phyloP scores from a whole-genome alignment of 257 asterid genomes.

The Fraxinus pennsylvanica region DNA sequence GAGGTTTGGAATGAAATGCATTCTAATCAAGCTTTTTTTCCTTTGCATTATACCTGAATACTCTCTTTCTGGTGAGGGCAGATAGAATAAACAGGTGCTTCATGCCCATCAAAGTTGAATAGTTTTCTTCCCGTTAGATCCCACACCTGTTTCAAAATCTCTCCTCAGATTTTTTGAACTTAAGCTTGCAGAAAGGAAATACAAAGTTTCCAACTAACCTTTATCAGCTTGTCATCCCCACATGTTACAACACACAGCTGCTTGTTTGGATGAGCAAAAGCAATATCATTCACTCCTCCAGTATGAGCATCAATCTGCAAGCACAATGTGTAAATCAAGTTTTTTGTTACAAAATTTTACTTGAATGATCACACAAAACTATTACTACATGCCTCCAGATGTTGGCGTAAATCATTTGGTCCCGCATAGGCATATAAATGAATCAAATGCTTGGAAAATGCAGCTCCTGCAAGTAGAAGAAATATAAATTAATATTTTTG shows the following conservation, averaged over 20 bases:
- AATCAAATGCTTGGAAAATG: conserved; percentile 88
- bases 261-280: conserved; percentile 94
- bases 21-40: conserved; percentile 6
- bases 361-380: conserved; percentile 8
- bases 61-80: conserved; percentile 97
- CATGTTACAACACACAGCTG: conserved; percentile 88
- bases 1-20: neutral
- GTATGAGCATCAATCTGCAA: conserved; percentile 90
- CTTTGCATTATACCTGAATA: conserved; percentile 66
- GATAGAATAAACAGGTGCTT: conserved; percentile 92
- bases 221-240: conserved; percentile 94
- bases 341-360: conserved; percentile 19
- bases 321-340: conserved; percentile 27
- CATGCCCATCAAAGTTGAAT: conserved; percentile 95
- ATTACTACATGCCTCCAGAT: conserved; percentile 66
- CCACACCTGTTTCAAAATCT: conserved; percentile 79
- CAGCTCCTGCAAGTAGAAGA: conserved; percentile 74
- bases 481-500: conserved; percentile 23
- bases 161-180: conserved; percentile 35
- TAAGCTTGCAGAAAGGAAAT: conserved; percentile 8
- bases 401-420: conserved; percentile 83
- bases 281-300: conserved; percentile 91
- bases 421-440: conserved; percentile 84
- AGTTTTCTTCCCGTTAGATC: conserved; percentile 84
- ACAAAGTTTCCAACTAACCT: conserved; percentile 48